Conservation (phyloP, 257 asterid species). For the Petrea volubilis region DNA sequence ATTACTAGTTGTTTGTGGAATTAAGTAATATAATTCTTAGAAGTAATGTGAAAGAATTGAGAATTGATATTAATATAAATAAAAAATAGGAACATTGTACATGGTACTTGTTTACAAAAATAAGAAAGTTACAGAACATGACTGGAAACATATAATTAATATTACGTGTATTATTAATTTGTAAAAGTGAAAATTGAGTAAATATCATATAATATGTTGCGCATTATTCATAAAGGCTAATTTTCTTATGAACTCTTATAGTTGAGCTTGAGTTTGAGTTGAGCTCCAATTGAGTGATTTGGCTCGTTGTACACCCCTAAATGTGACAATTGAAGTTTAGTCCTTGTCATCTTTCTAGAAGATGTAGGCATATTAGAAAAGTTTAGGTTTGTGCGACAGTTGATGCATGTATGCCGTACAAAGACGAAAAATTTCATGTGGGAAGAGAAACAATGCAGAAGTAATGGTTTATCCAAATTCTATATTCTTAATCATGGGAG, state of each 20-base stretch:
- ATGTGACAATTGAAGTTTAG: not conserved
- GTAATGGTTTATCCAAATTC: not conserved
- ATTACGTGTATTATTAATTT: too few species aligned
- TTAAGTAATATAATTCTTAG: not conserved
- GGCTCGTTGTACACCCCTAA: not conserved
- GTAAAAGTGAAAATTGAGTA: not conserved
- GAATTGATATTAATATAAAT: not conserved
- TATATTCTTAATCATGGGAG: not conserved
- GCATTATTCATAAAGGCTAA: not conserved
- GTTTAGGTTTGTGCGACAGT: not conserved
- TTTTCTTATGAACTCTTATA: too few species aligned
- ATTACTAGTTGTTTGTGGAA: not conserved
- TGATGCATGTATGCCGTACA: not conserved
- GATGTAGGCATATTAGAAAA: not conserved
- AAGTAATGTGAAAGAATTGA: not conserved
- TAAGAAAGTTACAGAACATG: not conserved
- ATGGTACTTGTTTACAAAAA: not conserved
- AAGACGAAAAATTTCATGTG: conserved; percentile 1
- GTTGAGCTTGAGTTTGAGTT: too few species aligned
- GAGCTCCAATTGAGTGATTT: too few species aligned
- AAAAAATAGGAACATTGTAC: not conserved
- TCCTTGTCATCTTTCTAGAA: not conserved
- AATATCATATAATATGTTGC: not conserved
- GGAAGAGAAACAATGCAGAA: not conserved
- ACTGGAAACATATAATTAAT: too few species aligned